Evolutionary conservation across 2,329 filamentous ascomycete genomes (phyloP).

Genomic region (Cytospora chrysosperma): DNA sequence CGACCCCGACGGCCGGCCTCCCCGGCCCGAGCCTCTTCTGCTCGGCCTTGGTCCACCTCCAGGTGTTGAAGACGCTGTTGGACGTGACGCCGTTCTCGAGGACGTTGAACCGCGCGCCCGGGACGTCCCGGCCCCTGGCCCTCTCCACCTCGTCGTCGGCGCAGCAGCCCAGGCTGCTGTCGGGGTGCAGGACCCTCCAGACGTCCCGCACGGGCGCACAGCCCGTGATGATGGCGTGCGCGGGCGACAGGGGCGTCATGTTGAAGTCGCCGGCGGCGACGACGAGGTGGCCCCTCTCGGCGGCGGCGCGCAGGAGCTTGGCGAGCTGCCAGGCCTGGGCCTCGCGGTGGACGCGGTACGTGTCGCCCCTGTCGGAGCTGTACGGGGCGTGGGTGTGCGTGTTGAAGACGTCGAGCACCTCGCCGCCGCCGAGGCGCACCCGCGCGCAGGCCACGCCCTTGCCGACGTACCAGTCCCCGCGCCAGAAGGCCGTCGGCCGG

Average conservation of each 20-base stretch:
- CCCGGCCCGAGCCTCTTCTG: slow-evolving; percentile 67
- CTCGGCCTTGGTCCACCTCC: slow-evolving; percentile 78
- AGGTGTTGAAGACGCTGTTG: slow-evolving; percentile 84
- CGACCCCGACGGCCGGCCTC: slow-evolving; percentile 57
- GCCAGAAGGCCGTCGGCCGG: slow-evolving; percentile 86
- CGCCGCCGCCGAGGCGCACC: slow-evolving; percentile 67
- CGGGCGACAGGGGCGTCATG: slow-evolving; percentile 84
- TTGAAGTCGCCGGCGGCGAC: slow-evolving; percentile 93
- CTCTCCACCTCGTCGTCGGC: slow-evolving; percentile 67
- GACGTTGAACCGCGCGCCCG: slow-evolving; percentile 76
- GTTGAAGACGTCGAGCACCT: slow-evolving; percentile 83
- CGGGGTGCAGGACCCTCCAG: slow-evolving; percentile 81
- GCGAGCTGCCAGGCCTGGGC: slow-evolving; percentile 94
- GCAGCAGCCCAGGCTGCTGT: slow-evolving; percentile 76
- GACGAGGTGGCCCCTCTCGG: slow-evolving; percentile 77
- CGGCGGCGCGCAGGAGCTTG: slow-evolving; percentile 80
- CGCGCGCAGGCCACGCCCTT: slow-evolving; percentile 87
- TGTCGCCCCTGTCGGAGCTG: slow-evolving; percentile 70
- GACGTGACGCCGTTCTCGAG: slow-evolving; percentile 82
- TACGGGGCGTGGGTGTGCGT: slow-evolving; percentile 92
- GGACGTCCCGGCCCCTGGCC: slow-evolving; percentile 63
- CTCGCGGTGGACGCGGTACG: slow-evolving; percentile 85
- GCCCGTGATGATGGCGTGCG: slow-evolving; percentile 77
- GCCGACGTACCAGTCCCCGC: slow-evolving; percentile 95
- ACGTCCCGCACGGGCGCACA: slow-evolving; percentile 77